Conservation (phyloP, 1,284 basidiomycete genomes). For the Peniophora sp. region DNA sequence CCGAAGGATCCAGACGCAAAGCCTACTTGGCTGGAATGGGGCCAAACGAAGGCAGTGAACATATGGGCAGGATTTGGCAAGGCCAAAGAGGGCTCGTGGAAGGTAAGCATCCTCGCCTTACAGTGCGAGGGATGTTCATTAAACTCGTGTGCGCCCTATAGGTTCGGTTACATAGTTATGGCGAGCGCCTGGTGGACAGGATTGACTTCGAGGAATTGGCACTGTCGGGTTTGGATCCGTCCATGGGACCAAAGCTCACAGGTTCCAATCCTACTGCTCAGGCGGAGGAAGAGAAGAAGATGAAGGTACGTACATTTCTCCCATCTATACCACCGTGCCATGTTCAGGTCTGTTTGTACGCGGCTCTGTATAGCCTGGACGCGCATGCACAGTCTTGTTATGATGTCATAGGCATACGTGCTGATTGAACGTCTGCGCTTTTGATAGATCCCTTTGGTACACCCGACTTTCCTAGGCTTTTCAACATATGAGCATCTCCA, state of each 20-base stretch:
- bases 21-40: conserved; percentile 29
- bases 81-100: conserved; percentile 56
- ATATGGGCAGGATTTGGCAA: conserved; percentile 62
- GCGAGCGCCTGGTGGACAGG: conserved; percentile 58
- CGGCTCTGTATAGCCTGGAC: too few relatives aligned
- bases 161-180: conserved; percentile 21
- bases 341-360: conserved; percentile 15
- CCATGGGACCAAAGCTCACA: conserved; percentile 42
- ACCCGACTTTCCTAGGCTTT: conserved; percentile 49
- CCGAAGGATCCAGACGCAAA: conserved; percentile 16
- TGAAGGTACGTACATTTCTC: conserved; percentile 5
- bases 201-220: conserved; percentile 73
- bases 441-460: conserved; percentile 56
- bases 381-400: neutral
- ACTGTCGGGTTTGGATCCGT: conserved; percentile 61
- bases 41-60: conserved; percentile 38
- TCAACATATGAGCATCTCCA: conserved; percentile 47
- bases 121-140: neutral
- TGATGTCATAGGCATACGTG: neutral
- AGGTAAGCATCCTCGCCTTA: conserved; percentile 28
- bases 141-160: neutral
- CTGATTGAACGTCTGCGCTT: neutral
- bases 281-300: conserved; percentile 15
- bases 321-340: conserved; percentile 9
- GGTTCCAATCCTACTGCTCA: conserved; percentile 8